Base-by-base conservation (phyloP, 2,329 filamentous ascomycete species). In the Trichoderma atrobrunneum region DNA sequence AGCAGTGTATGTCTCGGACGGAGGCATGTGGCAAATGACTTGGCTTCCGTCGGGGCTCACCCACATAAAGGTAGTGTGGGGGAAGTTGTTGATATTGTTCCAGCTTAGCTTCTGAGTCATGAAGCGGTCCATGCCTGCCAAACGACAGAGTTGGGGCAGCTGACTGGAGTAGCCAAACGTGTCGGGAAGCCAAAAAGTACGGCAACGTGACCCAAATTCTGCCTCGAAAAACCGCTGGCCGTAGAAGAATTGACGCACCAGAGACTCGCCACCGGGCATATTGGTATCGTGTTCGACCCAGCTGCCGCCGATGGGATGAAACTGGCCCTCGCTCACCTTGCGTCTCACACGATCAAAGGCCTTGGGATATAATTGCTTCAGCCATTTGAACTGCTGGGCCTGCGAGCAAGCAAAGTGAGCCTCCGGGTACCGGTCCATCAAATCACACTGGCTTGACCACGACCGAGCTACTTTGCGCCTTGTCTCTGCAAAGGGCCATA, bases 271-370 rank as follows among this genome's bases (percentile, higher is more conserved):
- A 77, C 94, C 95, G 0, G 96, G 96, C 87, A 99, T 88, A 79
- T 99, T 99, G 74, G 96, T 99, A 80, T 99, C 96, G 79, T 99
- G 96, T 80, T 99, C 96, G 18, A 99, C 95, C 96, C 96, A 99
- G 83, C 94, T 98, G 69, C 96, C 96, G 74, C 96, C 96, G 76
- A 99, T 95, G 16, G 95, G 95, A 76, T 98, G 93, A 81, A 99
- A 99, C 73, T 89, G 92, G 26, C 95, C 95, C 77, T 95, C 90
- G 81, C 93, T 93, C 73, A 98, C 92, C 87, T 97, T 97, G 70
- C 88, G 85, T 85, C 97, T 97, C 75, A 99, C 95, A 18, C 95
- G 91, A 76, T 97, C 92, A 80, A 94, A 98, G 2, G 94, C 92
- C 54, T 90, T 90, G 0, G 96, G 95, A 79, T 99, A 99, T 75